These are phyloP conservation scores for Ceratocystis ficicola DNA, from an alignment of 2,329 filamentous ascomycete genomes.

Conservation along the genomic window DNA sequence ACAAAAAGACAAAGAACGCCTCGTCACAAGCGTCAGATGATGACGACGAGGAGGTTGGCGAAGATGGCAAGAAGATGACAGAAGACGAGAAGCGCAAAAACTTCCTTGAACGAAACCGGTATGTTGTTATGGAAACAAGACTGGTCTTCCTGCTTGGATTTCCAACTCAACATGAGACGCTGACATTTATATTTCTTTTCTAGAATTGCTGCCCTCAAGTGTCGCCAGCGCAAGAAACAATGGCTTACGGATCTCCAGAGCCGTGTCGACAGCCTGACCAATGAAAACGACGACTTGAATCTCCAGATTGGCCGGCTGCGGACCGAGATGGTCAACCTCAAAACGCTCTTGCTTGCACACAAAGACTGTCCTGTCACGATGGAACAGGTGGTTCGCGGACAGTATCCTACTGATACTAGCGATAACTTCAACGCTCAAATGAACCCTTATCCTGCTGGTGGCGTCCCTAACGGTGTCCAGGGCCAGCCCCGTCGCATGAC, in stretches of 20 bases:
- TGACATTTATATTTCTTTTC: neutral
- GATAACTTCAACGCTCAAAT: conserved; percentile 45
- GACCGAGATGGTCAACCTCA: conserved; percentile 89
- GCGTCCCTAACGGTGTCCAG: conserved; percentile 8
- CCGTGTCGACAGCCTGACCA: conserved; percentile 87
- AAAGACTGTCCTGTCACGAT: conserved; percentile 93
- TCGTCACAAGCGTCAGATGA: conserved; percentile 29
- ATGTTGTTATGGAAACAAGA: conserved; percentile 30
- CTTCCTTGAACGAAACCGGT: conserved; percentile 93
- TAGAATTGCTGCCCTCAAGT: conserved; percentile 92
- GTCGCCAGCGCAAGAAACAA: conserved; percentile 95
- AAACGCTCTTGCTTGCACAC: conserved; percentile 82
- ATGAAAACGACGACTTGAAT: conserved; percentile 79
- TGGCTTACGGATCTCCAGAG: conserved; percentile 91
- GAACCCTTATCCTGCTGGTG: conserved; percentile 37
- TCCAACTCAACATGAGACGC: conserved; percentile 24
- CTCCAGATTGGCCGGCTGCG: conserved; percentile 71
- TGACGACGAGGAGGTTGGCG: conserved; percentile 30
- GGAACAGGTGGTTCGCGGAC: conserved; percentile 43
- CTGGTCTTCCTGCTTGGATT: conserved; percentile 5
- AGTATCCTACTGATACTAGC: conserved; percentile 44
- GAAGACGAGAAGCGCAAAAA: conserved; percentile 98
- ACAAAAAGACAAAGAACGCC: conserved; percentile 62
- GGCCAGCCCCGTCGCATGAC: conserved; percentile 18
- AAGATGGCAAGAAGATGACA: conserved; percentile 68